phyloP scores from a whole-genome alignment of 495 filamentous ascomycete genomes.

The Xylaria castorea region DNA sequence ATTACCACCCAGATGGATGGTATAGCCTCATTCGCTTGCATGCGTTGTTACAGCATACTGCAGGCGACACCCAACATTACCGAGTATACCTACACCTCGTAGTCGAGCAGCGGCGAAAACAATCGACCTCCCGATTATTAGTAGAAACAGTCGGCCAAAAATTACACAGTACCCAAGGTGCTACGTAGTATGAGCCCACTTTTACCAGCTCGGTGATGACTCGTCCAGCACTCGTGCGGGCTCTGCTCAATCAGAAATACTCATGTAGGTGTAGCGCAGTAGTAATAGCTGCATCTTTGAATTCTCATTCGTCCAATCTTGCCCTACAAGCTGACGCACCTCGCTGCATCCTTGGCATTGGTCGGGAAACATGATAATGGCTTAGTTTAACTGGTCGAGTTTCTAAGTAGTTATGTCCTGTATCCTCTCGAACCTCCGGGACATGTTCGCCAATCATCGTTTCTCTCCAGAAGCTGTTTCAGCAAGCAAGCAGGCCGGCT shows the following conservation, averaged over 20 bases:
- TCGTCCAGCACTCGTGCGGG: background rate
- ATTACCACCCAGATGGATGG: background rate
- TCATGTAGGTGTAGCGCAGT: slow-evolving; percentile 9
- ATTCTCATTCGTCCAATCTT: slow-evolving; percentile 16
- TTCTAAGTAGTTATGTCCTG: background rate
- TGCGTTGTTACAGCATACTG: background rate
- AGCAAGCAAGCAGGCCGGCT: background rate
- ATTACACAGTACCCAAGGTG: background rate
- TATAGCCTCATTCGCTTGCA: slow-evolving; percentile 17
- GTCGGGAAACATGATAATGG: background rate
- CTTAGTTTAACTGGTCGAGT: background rate
- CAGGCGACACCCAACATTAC: background rate
- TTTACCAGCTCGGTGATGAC: slow-evolving; percentile 13
- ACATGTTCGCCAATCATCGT: background rate
- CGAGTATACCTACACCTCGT: background rate
- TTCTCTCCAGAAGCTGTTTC: slow-evolving; percentile 6
- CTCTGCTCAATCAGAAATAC: slow-evolving; percentile 21
- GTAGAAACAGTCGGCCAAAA: background rate
- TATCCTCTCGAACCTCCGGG: background rate
- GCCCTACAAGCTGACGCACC: slow-evolving; percentile 16
- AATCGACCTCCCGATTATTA: background rate
- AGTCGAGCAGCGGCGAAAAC: background rate
- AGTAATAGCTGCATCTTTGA: slow-evolving; percentile 3
- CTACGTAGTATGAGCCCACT: slow-evolving; percentile 13
- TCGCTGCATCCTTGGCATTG: slow-evolving; percentile 4